Evolutionary conservation across 495 filamentous ascomycete genomes (phyloP).

Genomic region (Neurospora sp.): DNA sequence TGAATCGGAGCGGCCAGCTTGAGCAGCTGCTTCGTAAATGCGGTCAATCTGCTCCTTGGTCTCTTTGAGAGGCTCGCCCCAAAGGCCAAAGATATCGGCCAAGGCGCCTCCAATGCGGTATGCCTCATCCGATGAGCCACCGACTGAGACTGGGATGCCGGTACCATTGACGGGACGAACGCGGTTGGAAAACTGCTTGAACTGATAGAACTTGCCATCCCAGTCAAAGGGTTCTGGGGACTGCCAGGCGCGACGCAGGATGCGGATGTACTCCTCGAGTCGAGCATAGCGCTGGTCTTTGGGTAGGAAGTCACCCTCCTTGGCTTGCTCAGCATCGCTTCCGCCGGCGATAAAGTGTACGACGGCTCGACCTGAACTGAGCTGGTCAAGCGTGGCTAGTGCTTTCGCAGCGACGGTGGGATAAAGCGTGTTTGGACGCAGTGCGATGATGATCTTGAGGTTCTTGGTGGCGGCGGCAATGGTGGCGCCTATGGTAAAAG

Average conservation of each 20-base stretch:
- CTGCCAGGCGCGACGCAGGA: slow-evolving; percentile 41
- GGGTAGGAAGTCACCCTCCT: slow-evolving; percentile 43
- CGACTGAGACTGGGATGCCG: slow-evolving; percentile 41
- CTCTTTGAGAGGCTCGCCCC: slow-evolving; percentile 47
- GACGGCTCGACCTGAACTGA: slow-evolving; percentile 39
- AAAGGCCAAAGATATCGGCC: slow-evolving; percentile 46
- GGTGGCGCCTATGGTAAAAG: slow-evolving; percentile 42
- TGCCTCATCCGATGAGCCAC: slow-evolving; percentile 42
- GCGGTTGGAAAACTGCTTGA: slow-evolving; percentile 41
- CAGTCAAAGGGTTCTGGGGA: slow-evolving; percentile 44
- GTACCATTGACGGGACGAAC: slow-evolving; percentile 37
- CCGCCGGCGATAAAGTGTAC: slow-evolving; percentile 49
- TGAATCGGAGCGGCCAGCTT: slow-evolving; percentile 26
- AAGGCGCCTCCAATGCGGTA: slow-evolving; percentile 43
- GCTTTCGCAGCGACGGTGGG: slow-evolving; percentile 47
- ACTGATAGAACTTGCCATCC: slow-evolving; percentile 40
- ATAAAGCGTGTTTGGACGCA: slow-evolving; percentile 46
- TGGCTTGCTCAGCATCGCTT: slow-evolving; percentile 42
- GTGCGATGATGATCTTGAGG: slow-evolving; percentile 45
- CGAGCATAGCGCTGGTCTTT: slow-evolving; percentile 43
- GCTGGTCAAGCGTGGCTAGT: slow-evolving; percentile 45
- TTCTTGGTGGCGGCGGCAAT: slow-evolving; percentile 42
- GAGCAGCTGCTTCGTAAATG: slow-evolving; percentile 39
- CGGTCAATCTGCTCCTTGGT: slow-evolving; percentile 45
- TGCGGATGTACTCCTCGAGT: slow-evolving; percentile 44